Evolutionary conservation across 2,329 filamentous ascomycete genomes (phyloP), one percentile per base, ranked within the genome.

Genomic region (Colletotrichum sp.): DNA sequence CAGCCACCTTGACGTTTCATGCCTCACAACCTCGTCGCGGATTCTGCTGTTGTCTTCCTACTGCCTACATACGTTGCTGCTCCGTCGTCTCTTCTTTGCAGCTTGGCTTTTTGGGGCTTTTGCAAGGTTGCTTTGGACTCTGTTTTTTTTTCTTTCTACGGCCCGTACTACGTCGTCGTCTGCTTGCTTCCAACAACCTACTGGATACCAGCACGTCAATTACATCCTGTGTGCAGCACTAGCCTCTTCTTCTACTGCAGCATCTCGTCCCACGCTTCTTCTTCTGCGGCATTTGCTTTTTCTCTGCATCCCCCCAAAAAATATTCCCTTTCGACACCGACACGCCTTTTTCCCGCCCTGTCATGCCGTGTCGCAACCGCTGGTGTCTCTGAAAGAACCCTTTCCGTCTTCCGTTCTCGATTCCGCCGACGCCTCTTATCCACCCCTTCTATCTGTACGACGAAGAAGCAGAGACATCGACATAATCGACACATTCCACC

Each of bases 1-100:
- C 76, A 70, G 60, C 70, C 76, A 76, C 78, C 77, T 77, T 78
- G 70, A 80, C 80, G 81, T 82, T 83, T 83, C 81, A 83, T 77
- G 77, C 79, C 71, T 78, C 76, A 79, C 77, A 76, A 78, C 76
- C 71, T 76, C 78, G 81, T 82, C 80, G 79, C 80, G 80, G 80
- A 79, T 80, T 81, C 73, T 71, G 60, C 70, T 77, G 64, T 68
- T 75, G 70, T 69, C 72, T 56, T 69, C 34, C 39, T 34, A 28
- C 64, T 34, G 60, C 48, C 30, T 61, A 32, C 43, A 48, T 48
- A 32, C 62, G 48, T 30, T 55, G 30, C 55, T 68, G 36, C 18
- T 69, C 28, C 65, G 55, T 43, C 66, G 52, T 69, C 55, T 32
- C 52, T 43, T 64, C 30, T 64, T 2, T 64, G 32, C 60, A 60